Evolutionary conservation across 2,329 filamentous ascomycete genomes (phyloP), one percentile per base, ranked within the genome.

Genomic region (Penicillium sp.): DNA sequence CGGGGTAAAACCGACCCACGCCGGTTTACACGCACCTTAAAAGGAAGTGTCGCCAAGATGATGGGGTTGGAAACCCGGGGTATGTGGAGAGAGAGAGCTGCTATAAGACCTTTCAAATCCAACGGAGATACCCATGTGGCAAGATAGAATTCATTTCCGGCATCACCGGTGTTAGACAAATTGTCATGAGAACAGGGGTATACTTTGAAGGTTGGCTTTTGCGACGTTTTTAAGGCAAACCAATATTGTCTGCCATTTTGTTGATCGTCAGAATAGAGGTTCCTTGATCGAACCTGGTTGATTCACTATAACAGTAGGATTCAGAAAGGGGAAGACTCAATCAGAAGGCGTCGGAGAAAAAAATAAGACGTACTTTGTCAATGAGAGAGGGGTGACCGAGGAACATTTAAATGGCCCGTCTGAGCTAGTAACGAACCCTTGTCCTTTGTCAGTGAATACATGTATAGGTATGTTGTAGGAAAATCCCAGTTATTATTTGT

Each of bases 1-100:
- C 52, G 52, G 53, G 5, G 33, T 31, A 22, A 45, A 48, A 24
- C 50, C 50, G 50, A 47, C 9, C 45, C 43, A 43, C 48, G 21
- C 53, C 44, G 37, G 29, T 43, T 52, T 54, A 40, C 28, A 39
- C 7, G 26, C 50, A 33, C 48, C 48, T 37, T 46, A 35, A 50
- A 53, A 47, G 43, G 43, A 7, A 41, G 39, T 44, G 15, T 32
- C 21, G 17, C 17, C 33, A 29, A 17, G 19, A 13, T 33, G 8
- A 17, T 3, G 15, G 17, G n/a, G 22, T 4, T 37, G 2, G 13
- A 10, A 35, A 19, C 5, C 22, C 6, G 22, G 43, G 32, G 12
- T 45, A 19, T 15, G 31, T 22, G 31, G 21, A 44, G 19, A 21
- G 19, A 13, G 37, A 24, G 22, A 7, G 4, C 10, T 19, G 12